Evolutionary conservation across 2,329 filamentous ascomycete species (phyloP).

Genomic region (Colletotrichum plurivorum): DNA sequence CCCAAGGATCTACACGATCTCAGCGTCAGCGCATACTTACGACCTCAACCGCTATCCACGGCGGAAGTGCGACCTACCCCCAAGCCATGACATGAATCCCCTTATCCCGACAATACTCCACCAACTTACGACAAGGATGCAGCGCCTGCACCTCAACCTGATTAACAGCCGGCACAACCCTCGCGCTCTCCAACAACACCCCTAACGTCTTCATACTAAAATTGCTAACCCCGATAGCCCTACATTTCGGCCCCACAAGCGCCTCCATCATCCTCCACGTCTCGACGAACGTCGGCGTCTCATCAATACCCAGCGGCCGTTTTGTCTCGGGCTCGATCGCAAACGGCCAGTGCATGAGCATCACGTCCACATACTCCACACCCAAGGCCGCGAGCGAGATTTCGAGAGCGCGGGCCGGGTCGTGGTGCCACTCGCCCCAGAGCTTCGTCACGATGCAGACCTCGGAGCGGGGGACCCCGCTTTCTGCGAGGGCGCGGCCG

Average conservation of each 20-base stretch:
- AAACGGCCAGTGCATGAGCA: slow-evolving; percentile 53
- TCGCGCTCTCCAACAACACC: slow-evolving; percentile 42
- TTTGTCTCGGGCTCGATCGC: slow-evolving; percentile 32
- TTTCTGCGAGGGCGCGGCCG: slow-evolving; percentile 39
- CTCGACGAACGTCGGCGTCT: slow-evolving; percentile 44
- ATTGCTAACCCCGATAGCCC: slow-evolving; percentile 49
- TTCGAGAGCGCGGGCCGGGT: slow-evolving; percentile 45
- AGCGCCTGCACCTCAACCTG: slow-evolving; percentile 51
- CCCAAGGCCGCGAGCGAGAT: slow-evolving; percentile 45
- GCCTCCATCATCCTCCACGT: slow-evolving; percentile 47
- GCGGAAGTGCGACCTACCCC: too few relatives aligned
- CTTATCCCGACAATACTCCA: slow-evolving; percentile 47
- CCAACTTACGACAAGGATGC: slow-evolving; percentile 48
- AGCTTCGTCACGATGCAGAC: slow-evolving; percentile 63
- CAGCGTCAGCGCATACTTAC: too few relatives aligned
- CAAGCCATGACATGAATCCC: slow-evolving; percentile 49
- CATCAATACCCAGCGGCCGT: slow-evolving; percentile 37
- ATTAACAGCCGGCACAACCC: slow-evolving; percentile 47
- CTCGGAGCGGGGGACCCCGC: slow-evolving; percentile 53
- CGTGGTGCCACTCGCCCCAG: slow-evolving; percentile 50
- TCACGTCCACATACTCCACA: slow-evolving; percentile 49
- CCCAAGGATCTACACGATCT: background rate
- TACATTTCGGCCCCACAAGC: slow-evolving; percentile 43
- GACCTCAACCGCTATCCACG: too few relatives aligned
- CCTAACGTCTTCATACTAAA: slow-evolving; percentile 47